These are phyloP conservation scores for Vanilla planifolia DNA, from an alignment of 106 monocot species.

Conservation along the genomic window DNA sequence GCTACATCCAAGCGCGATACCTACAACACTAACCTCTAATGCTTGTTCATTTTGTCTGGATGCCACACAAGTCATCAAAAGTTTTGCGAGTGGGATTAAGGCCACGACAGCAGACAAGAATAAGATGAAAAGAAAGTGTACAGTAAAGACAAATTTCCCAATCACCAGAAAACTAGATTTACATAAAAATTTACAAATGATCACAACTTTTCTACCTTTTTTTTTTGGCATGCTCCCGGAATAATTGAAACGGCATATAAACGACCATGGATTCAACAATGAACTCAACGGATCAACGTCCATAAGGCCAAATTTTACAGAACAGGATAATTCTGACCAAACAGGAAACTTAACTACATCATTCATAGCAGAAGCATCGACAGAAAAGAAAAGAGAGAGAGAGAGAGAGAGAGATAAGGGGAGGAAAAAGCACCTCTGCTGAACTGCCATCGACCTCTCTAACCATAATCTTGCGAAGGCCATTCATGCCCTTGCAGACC, in stretches of 20 bases:
- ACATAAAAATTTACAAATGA: too few species aligned
- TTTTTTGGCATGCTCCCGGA: neutral
- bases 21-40: too few species aligned
- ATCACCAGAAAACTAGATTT: too few species aligned
- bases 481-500: slow-evolving; percentile 26
- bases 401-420: neutral
- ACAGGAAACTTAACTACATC: neutral
- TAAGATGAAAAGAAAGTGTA: too few species aligned
- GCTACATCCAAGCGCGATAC: too few species aligned
- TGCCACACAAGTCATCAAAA: too few species aligned
- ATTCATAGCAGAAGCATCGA: neutral
- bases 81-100: too few species aligned
- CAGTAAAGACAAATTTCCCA: too few species aligned
- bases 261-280: neutral
- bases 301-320: neutral
- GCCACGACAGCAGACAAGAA: too few species aligned
- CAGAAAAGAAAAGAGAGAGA: neutral
- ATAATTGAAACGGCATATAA: neutral
- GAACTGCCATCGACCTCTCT: slow-evolving; percentile 19
- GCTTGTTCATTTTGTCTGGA: too few species aligned
- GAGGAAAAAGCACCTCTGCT: slow-evolving; percentile 15
- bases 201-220: too few species aligned
- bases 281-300: neutral
- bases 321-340: neutral
- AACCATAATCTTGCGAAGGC: slow-evolving; percentile 21